Percentiles rank a stretch among this genome's conserved stretches.
Evolutionary conservation across 1,284 basidiomycete species (phyloP).

Genomic region (Ustilago xerochloae): DNA sequence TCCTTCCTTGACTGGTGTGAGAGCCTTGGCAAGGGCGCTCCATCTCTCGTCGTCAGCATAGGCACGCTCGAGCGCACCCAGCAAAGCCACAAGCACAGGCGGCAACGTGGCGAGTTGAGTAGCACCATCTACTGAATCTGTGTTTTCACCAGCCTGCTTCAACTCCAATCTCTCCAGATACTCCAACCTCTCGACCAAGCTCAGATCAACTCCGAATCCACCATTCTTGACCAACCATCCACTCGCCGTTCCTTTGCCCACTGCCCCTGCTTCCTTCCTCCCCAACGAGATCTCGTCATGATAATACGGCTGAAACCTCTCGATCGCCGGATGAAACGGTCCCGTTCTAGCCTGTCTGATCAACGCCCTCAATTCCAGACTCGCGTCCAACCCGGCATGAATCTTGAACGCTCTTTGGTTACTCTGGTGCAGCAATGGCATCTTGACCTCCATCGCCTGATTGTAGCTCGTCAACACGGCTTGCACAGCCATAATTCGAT

Average conservation of each 20-base stretch:
- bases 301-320: slow-evolving; percentile 65
- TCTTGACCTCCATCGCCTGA: slow-evolving; percentile 24
- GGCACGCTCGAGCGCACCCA: slow-evolving; percentile 76
- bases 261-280: slow-evolving; percentile 42
- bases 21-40: slow-evolving; percentile 21
- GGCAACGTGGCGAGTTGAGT: slow-evolving; percentile 72
- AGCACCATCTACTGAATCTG: neutral
- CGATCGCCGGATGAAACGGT: slow-evolving; percentile 58
- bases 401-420: slow-evolving; percentile 28
- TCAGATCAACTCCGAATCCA: slow-evolving; percentile 65
- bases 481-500: slow-evolving; percentile 61
- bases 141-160: slow-evolving; percentile 13
- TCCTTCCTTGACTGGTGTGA: neutral
- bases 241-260: slow-evolving; percentile 18
- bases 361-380: slow-evolving; percentile 46
- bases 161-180: slow-evolving; percentile 51
- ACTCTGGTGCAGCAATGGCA: slow-evolving; percentile 41
- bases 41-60: slow-evolving; percentile 73
- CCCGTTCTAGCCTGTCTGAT: slow-evolving; percentile 56
- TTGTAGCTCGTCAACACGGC: slow-evolving; percentile 53
- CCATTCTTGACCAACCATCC: slow-evolving; percentile 50
- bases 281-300: slow-evolving; percentile 61
- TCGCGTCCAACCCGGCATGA: slow-evolving; percentile 29
- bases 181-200: slow-evolving; percentile 44
- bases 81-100: slow-evolving; percentile 78